Conservation (phyloP, 2,329 filamentous ascomycete genomes). For the Botrytis medusae region DNA sequence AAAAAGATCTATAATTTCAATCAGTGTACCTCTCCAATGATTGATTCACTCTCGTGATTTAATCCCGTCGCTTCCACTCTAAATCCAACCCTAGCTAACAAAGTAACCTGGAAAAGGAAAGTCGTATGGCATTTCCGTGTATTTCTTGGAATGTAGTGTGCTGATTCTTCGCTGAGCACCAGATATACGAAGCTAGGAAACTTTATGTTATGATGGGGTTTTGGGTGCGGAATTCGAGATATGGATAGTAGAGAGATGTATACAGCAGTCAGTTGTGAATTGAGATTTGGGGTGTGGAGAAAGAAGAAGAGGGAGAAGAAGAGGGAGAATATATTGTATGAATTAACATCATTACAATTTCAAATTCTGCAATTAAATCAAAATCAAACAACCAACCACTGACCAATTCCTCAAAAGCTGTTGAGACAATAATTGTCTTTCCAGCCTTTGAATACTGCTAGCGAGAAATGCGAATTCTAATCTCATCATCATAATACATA, state of each 20-base stretch:
- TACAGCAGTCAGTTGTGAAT: background rate
- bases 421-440: background rate
- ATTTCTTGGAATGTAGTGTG: background rate
- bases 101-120: background rate
- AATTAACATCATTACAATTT: background rate
- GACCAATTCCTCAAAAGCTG: background rate
- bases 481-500: background rate
- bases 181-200: background rate
- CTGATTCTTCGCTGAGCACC: background rate
- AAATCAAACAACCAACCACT: background rate
- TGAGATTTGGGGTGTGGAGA: background rate
- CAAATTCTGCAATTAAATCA: background rate
- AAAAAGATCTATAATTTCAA: too few relatives aligned
- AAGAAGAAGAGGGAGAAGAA: background rate
- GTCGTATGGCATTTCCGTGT: background rate
- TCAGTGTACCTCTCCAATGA: too few relatives aligned
- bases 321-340: background rate
- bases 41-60: background rate
- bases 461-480: background rate
- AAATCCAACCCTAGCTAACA: fast-evolving
- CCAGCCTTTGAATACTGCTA: background rate
- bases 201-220: background rate
- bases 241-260: background rate
- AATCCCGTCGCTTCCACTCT: background rate
- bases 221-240: background rate